Conservation (phyloP, 305 asterid species). For the Fraxinus latifolia region DNA sequence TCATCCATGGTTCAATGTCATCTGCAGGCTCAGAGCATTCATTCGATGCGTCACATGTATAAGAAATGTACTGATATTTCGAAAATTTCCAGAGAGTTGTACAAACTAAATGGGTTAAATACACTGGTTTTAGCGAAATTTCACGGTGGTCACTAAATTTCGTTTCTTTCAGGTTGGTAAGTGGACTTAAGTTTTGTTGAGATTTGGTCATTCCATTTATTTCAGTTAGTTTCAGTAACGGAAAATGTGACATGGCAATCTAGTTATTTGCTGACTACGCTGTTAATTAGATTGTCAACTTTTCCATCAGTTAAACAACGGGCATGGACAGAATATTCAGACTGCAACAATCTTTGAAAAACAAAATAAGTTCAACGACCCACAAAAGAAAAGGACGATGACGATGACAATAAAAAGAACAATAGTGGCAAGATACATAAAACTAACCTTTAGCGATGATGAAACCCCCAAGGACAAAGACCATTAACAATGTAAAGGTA, state of each 20-base stretch:
- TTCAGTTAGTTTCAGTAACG: neutral
- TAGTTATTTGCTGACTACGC: neutral
- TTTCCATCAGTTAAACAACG: neutral
- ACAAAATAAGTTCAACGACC: neutral
- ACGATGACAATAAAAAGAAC: neutral
- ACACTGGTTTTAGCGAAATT: neutral
- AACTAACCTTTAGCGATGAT: slow-evolving; percentile 40
- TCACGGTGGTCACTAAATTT: neutral
- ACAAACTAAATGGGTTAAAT: neutral
- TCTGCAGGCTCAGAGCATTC: slow-evolving; percentile 25
- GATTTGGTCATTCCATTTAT: neutral
- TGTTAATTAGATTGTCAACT: neutral
- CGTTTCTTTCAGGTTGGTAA: neutral
- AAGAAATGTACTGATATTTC: neutral
- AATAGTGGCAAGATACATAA: neutral
- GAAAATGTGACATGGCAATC: neutral
- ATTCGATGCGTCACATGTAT: neutral
- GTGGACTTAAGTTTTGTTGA: neutral
- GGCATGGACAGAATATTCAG: neutral
- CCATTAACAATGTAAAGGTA: slow-evolving; percentile 40
- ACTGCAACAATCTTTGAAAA: neutral
- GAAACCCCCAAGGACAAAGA: slow-evolving; percentile 46
- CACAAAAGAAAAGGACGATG: neutral
- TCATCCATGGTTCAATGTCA: slow-evolving; percentile 50
- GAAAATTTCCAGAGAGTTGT: neutral